These are phyloP conservation scores for Macadamia integrifolia DNA, from an alignment of 164 flowering plant species.

Conservation along the genomic window DNA sequence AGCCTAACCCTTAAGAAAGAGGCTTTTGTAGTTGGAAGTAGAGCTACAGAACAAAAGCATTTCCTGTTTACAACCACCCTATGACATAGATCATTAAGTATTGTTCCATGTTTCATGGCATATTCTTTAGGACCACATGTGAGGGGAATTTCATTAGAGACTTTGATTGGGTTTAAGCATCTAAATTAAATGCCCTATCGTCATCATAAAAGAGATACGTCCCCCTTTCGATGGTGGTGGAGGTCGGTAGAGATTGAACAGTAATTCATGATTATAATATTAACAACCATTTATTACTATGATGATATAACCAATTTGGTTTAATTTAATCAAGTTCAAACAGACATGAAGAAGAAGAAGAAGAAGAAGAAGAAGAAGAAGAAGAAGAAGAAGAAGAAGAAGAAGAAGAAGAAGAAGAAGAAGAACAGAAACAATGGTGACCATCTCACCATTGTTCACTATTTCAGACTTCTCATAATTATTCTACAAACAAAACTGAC, in stretches of 20 bases:
- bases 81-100: not conserved
- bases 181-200: not conserved
- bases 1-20: slow-evolving; percentile 1
- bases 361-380: no score
- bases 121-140: slow-evolving; percentile 7
- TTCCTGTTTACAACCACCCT: not conserved
- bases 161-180: not conserved
- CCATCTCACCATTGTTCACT: not conserved
- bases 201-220: not conserved
- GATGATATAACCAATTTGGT: not conserved
- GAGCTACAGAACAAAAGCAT: slow-evolving; percentile 1
- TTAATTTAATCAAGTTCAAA: no score
- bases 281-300: not conserved
- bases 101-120: not conserved
- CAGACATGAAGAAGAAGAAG: not conserved
- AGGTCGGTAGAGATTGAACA: not conserved
- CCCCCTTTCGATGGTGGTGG: not conserved
- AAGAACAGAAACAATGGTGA: not conserved
- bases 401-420: not conserved
- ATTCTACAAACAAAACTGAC: not conserved
- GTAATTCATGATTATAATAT: not conserved
- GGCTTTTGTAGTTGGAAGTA: slow-evolving; percentile 1
- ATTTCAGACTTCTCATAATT: not conserved
- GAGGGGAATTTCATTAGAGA: not conserved
- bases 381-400: no score